These are phyloP conservation scores for Lepidium didymum DNA, from an alignment of 345 rosid species.

Conservation along the genomic window DNA sequence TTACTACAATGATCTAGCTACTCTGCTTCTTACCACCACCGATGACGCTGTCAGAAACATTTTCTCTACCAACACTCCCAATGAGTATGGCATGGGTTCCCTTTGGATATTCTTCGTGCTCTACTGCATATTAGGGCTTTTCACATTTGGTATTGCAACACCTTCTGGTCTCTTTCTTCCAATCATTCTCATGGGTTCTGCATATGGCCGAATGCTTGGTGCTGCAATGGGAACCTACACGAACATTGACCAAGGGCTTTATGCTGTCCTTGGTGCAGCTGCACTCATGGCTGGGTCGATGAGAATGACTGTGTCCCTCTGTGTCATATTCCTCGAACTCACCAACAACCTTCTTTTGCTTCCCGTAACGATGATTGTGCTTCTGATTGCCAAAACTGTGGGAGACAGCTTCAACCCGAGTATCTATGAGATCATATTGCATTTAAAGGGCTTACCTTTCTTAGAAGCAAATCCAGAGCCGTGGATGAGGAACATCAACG, in stretches of 20 bases:
- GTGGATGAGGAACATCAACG: slow-evolving; percentile 89
- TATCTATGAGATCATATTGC: slow-evolving; percentile 75
- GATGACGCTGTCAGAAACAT: slow-evolving; percentile 92
- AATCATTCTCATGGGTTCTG: slow-evolving; percentile 82
- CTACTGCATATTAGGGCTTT: slow-evolving; percentile 64
- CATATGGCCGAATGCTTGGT: slow-evolving; percentile 83
- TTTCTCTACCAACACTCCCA: slow-evolving; percentile 63
- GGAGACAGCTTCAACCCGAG: slow-evolving; percentile 84
- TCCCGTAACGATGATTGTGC: slow-evolving; percentile 84
- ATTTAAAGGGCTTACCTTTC: slow-evolving; percentile 85
- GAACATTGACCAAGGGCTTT: slow-evolving; percentile 79
- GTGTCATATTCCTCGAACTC: slow-evolving; percentile 90
- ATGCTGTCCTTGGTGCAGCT: slow-evolving; percentile 95
- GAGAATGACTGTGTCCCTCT: slow-evolving; percentile 97
- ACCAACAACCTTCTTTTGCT: slow-evolving; percentile 85
- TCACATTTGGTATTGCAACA: slow-evolving; percentile 90
- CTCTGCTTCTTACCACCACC: slow-evolving; percentile 80
- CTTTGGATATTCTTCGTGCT: slow-evolving; percentile 65
- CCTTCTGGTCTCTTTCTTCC: slow-evolving; percentile 97
- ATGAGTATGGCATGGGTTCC: slow-evolving; percentile 48
- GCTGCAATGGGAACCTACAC: slow-evolving; percentile 64
- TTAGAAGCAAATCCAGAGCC: slow-evolving; percentile 93
- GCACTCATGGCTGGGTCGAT: slow-evolving; percentile 95
- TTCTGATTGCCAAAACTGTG: slow-evolving; percentile 77
- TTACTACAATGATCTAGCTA: slow-evolving; percentile 84